These are phyloP conservation scores for Eucalyptus pauciflora DNA, from an alignment of 345 rosid species.

Conservation along the genomic window DNA sequence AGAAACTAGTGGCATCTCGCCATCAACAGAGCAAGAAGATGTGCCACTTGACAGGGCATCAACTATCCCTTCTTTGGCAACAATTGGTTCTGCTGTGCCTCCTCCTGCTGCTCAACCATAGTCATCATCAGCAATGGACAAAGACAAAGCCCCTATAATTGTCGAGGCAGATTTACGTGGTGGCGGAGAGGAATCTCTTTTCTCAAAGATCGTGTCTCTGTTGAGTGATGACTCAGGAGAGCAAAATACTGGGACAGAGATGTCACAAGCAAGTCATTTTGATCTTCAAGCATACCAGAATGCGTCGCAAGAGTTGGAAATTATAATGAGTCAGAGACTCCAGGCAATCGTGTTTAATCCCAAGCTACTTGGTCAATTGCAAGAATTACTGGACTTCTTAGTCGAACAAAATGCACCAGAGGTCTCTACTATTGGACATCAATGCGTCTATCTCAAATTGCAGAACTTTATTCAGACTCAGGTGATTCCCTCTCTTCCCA, in stretches of 20 bases:
- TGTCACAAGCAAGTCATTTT: neutral
- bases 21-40: neutral
- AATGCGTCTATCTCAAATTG: neutral
- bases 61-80: neutral
- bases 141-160: neutral
- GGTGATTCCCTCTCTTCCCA: neutral
- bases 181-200: neutral
- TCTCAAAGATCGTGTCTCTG: neutral
- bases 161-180: neutral
- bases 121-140: neutral
- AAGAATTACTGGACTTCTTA: neutral
- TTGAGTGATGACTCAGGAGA: neutral
- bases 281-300: neutral
- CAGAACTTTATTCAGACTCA: neutral
- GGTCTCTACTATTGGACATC: neutral
- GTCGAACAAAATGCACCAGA: neutral
- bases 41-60: neutral
- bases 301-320: neutral
- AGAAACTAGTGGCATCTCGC: too few relatives aligned
- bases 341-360: neutral
- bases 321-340: neutral
- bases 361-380: neutral
- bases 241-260: neutral
- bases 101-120: rapidly evolving
- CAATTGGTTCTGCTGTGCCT: neutral